These are phyloP conservation scores for Colletotrichum endophyticum DNA, from an alignment of 2,329 filamentous ascomycete genomes.

Conservation along the genomic window DNA sequence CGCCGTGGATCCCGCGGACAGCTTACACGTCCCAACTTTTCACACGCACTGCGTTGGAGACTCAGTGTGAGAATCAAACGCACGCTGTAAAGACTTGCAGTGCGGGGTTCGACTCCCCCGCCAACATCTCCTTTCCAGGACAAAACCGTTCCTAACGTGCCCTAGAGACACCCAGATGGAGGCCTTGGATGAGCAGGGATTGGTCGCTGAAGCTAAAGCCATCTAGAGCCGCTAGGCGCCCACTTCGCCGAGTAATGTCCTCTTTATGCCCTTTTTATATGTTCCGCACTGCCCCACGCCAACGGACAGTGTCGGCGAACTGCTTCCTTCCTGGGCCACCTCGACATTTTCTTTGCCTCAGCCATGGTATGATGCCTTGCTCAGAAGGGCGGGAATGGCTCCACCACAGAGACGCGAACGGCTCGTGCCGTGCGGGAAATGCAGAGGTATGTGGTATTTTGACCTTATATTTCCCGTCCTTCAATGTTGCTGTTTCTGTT, in stretches of 20 bases:
- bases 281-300: not conserved
- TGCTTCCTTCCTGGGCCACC: not conserved
- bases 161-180: not conserved
- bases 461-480: not conserved
- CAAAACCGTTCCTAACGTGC: not conserved
- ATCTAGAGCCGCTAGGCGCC: not conserved
- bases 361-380: not conserved
- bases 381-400: not conserved
- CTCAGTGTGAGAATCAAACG: not conserved
- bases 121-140: not conserved
- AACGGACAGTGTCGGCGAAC: not conserved
- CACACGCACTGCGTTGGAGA: not conserved
- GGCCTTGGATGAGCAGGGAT: not conserved
- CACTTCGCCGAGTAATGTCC: not conserved
- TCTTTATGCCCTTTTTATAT: not conserved
- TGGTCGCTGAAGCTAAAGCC: not conserved
- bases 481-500: not conserved
- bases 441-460: not conserved
- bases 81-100: not conserved
- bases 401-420: constrained; percentile 1
- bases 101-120: not conserved
- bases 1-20: not conserved
- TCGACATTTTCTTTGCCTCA: not conserved
- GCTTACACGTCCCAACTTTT: not conserved
- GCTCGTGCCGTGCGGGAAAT: not conserved